A percentile compares a stretch with the other conserved stretches of the same genome.
phyloP scores from a whole-genome alignment of 1,139 yeast genomes.

The Saccharomyces hybrid region DNA sequence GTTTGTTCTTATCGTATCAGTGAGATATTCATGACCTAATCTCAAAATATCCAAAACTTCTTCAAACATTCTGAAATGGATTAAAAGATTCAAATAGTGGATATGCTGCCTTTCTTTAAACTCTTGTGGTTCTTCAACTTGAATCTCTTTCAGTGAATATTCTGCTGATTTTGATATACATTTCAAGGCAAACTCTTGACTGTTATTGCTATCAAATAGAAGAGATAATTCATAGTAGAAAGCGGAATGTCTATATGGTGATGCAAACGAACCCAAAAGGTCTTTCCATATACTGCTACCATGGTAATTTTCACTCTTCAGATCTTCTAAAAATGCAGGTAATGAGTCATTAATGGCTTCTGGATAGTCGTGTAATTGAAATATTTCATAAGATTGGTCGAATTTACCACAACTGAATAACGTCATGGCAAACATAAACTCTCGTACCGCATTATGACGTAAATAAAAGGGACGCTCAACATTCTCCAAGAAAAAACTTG shows the following conservation, averaged over 20 bases:
- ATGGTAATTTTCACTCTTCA: slow-evolving; percentile 8
- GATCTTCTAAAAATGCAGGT: slow-evolving; percentile 17
- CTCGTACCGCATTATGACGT: slow-evolving; percentile 17
- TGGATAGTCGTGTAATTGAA: slow-evolving; percentile 21
- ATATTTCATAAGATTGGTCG: slow-evolving; percentile 22
- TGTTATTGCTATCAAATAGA: slow-evolving; percentile 15
- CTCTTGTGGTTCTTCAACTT: slow-evolving; percentile 15
- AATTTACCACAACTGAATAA: slow-evolving; percentile 23
- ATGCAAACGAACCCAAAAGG: slow-evolving; percentile 16
- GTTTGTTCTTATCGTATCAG: slow-evolving; percentile 15
- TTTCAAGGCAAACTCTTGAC: slow-evolving; percentile 21
- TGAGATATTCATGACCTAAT: slow-evolving; percentile 21
- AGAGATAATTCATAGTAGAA: slow-evolving; percentile 20
- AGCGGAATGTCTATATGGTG: slow-evolving; percentile 11
- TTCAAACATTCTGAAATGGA: slow-evolving; percentile 22
- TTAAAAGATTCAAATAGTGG: slow-evolving; percentile 23
- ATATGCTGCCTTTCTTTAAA: slow-evolving; percentile 22
- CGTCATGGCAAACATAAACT: slow-evolving; percentile 25
- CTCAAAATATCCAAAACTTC: slow-evolving; percentile 30
- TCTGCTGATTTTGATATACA: slow-evolving; percentile 28
- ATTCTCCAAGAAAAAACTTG: slow-evolving; percentile 13
- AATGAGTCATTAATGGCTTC: slow-evolving; percentile 10
- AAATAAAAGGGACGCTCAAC: slow-evolving; percentile 20
- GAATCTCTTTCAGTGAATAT: slow-evolving; percentile 16
- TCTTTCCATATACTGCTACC: slow-evolving; percentile 19